A percentile compares a stretch with the other conserved stretches of the same genome.
Conservation (phyloP, 768 basidiomycete species). For the Pulveroboletus sp. region DNA sequence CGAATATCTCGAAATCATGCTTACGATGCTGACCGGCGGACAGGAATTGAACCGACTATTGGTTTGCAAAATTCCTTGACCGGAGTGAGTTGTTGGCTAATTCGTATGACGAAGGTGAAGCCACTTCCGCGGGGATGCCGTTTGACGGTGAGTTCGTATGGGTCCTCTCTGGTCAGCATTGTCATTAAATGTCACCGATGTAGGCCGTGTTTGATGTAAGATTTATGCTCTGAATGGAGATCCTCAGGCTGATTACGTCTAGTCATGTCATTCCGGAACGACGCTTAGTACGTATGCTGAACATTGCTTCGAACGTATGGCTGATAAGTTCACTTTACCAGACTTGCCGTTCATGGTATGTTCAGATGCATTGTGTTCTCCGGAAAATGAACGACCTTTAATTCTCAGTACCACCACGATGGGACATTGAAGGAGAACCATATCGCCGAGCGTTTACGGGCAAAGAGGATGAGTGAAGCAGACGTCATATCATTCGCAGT, state of each 20-base stretch:
- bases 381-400: background rate
- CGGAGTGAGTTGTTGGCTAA: background rate
- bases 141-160: slow-evolving; percentile 42
- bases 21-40: background rate
- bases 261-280: slow-evolving; percentile 50
- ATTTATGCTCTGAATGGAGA: background rate
- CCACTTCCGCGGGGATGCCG: slow-evolving; percentile 65
- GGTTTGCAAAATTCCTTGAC: slow-evolving; percentile 20
- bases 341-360: slow-evolving; percentile 30
- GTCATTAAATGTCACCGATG: background rate
- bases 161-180: background rate
- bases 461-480: slow-evolving; percentile 55
- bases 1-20: background rate
- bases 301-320: background rate
- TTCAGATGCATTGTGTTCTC: background rate
- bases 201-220: slow-evolving; percentile 50
- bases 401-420: slow-evolving; percentile 52
- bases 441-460: slow-evolving; percentile 31
- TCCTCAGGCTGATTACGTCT: background rate
- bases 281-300: slow-evolving; percentile 36
- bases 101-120: slow-evolving; percentile 33
- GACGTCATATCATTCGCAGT: slow-evolving; percentile 82
- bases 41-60: slow-evolving; percentile 43
- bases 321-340: slow-evolving; percentile 1
- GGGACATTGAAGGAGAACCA: slow-evolving; percentile 48